Conservation (phyloP, 495 filamentous ascomycete genomes). For the Penicillium mononematosum region DNA sequence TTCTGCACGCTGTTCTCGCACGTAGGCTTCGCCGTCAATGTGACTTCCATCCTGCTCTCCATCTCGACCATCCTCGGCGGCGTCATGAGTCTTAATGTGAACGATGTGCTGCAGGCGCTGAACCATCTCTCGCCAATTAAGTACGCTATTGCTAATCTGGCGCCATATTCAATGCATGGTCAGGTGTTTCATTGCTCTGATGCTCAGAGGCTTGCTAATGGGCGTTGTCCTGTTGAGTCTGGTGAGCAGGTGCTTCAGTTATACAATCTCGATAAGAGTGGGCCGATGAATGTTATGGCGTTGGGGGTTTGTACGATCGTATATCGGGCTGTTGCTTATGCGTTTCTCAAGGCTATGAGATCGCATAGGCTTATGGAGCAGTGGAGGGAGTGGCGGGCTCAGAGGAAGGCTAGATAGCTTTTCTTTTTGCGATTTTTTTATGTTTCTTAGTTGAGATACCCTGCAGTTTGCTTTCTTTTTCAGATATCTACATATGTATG, state of each 20-base stretch:
- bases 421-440: background rate
- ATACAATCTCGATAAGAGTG: constrained; percentile 60
- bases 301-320: constrained; percentile 58
- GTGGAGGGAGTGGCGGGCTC: constrained; percentile 29
- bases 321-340: constrained; percentile 65
- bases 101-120: constrained; percentile 60
- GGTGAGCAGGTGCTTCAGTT: constrained; percentile 62
- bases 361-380: constrained; percentile 27
- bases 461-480: background rate
- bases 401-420: background rate
- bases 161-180: constrained; percentile 54
- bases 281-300: constrained; percentile 56
- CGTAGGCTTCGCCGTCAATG: constrained; percentile 70
- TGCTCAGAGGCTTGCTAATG: constrained; percentile 52
- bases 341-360: constrained; percentile 52
- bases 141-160: constrained; percentile 62
- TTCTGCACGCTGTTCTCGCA: constrained; percentile 75
- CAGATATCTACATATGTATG: background rate
- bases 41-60: constrained; percentile 61
- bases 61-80: constrained; percentile 67
- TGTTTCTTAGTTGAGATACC: background rate
- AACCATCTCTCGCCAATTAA: constrained; percentile 71
- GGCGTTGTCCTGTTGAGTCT: constrained; percentile 57
- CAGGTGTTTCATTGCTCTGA: constrained; percentile 60
- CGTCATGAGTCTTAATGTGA: constrained; percentile 65